These are phyloP conservation scores for Endocalyx cinctus DNA, from an alignment of 2,329 filamentous ascomycete genomes.

Conservation along the genomic window DNA sequence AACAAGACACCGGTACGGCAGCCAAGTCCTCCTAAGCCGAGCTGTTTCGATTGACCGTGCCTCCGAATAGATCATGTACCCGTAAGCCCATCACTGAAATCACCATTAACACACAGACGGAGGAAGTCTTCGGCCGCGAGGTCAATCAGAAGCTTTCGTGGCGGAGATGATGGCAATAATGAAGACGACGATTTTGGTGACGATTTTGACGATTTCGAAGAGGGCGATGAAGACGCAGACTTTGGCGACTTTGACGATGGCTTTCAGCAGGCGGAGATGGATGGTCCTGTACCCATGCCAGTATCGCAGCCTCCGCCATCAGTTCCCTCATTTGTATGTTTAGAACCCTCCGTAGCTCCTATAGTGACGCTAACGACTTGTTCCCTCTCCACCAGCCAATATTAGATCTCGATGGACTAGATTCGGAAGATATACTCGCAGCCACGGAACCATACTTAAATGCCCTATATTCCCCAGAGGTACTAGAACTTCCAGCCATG, in stretches of 20 bases:
- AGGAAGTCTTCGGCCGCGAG: slow-evolving; percentile 24
- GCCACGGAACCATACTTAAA: slow-evolving; percentile 64
- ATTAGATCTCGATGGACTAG: slow-evolving; percentile 61
- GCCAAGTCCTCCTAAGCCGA: slow-evolving; percentile 31
- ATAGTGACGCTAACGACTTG: slow-evolving; percentile 19
- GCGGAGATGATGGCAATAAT: slow-evolving; percentile 23
- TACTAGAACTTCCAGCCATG: slow-evolving; percentile 45
- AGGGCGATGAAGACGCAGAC: slow-evolving; percentile 49
- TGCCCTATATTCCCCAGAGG: slow-evolving; percentile 58
- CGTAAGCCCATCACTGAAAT: slow-evolving; percentile 21
- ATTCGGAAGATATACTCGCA: slow-evolving; percentile 54
- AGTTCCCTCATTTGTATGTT: slow-evolving; percentile 40
- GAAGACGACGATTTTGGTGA: slow-evolving; percentile 50
- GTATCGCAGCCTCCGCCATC: slow-evolving; percentile 30
- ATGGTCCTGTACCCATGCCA: slow-evolving; percentile 23
- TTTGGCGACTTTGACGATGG: slow-evolving; percentile 71
- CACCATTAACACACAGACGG: slow-evolving; percentile 20
- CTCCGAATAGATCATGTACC: slow-evolving; percentile 29
- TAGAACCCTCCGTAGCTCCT: slow-evolving; percentile 28
- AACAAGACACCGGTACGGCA: slow-evolving; percentile 31
- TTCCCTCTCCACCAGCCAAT: no score
- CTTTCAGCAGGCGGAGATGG: slow-evolving; percentile 54
- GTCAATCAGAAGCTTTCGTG: slow-evolving; percentile 21
- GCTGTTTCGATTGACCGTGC: slow-evolving; percentile 31
- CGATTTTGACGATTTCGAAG: slow-evolving; percentile 60